These are phyloP conservation scores for Suhomyces atakaporum DNA, from an alignment of 1,139 yeast genomes.

Conservation along the genomic window DNA sequence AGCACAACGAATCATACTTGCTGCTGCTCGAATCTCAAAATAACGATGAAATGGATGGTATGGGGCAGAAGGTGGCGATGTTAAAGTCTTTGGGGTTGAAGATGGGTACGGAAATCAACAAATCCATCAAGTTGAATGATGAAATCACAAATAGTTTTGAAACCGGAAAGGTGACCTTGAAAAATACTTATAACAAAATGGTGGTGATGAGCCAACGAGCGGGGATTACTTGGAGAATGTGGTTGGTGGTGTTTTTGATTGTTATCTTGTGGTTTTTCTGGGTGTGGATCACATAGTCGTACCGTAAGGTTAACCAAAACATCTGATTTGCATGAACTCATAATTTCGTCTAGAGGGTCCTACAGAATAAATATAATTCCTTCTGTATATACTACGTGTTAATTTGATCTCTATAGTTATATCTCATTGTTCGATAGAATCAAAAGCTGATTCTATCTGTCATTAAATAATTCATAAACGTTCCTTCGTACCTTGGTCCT, in stretches of 20 bases:
- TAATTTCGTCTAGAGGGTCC: too few relatives aligned
- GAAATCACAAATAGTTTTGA: slow-evolving; percentile 52
- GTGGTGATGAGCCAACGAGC: slow-evolving; percentile 79
- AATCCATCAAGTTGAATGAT: slow-evolving; percentile 63
- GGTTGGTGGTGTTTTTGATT: slow-evolving; percentile 68
- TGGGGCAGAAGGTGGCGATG: slow-evolving; percentile 70
- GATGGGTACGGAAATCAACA: slow-evolving; percentile 86
- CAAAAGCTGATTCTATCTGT: too few relatives aligned
- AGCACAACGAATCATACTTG: slow-evolving; percentile 57
- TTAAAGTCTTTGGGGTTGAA: slow-evolving; percentile 69
- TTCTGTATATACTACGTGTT: too few relatives aligned
- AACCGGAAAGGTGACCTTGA: slow-evolving; percentile 49
- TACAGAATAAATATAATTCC: too few relatives aligned
- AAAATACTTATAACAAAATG: slow-evolving; percentile 73
- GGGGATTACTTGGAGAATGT: slow-evolving; percentile 76
- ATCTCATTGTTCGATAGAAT: too few relatives aligned
- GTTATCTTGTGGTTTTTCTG: slow-evolving; percentile 72
- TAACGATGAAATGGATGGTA: slow-evolving; percentile 69
- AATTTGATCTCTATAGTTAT: too few relatives aligned
- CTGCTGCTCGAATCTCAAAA: slow-evolving; percentile 82
- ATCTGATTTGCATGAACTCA: too few relatives aligned
- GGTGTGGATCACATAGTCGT: slow-evolving; percentile 74
- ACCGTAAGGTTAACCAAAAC: too few relatives aligned
- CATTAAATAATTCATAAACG: too few relatives aligned
- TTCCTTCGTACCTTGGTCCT: too few relatives aligned